A percentile compares a stretch with the other conserved stretches of the same genome.
Conservation (phyloP, 352 stramenopile genomes). For the Phytophthora podocarpi region DNA sequence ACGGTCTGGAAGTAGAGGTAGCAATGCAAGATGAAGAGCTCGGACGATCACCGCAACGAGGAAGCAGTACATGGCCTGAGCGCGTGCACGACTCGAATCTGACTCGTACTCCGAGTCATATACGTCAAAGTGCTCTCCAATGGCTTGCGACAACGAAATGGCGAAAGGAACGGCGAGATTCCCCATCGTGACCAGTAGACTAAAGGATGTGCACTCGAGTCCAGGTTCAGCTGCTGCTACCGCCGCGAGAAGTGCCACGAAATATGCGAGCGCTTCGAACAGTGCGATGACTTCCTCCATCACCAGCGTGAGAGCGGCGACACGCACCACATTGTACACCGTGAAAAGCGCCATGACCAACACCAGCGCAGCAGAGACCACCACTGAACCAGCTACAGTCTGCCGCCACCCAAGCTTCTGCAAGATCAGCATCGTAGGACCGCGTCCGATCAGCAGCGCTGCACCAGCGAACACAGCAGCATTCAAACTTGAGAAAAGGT, state of each 20-base stretch:
- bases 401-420: slow-evolving; percentile 41
- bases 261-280: slow-evolving; percentile 63
- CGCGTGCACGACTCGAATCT: slow-evolving; percentile 48
- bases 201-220: slow-evolving; percentile 55
- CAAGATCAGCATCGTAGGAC: slow-evolving; percentile 23
- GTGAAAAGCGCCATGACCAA: slow-evolving; percentile 56
- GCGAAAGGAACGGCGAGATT: slow-evolving; percentile 64
- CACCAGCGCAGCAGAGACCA: slow-evolving; percentile 41
- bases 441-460: slow-evolving; percentile 31
- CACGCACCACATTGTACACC: slow-evolving; percentile 63
- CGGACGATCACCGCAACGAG: slow-evolving; percentile 49
- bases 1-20: slow-evolving; percentile 53
- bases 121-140: slow-evolving; percentile 66
- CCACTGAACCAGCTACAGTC: slow-evolving; percentile 38
- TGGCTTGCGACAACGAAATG: slow-evolving; percentile 63
- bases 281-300: slow-evolving; percentile 55
- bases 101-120: slow-evolving; percentile 57
- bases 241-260: slow-evolving; percentile 50
- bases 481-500: slow-evolving; percentile 53
- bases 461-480: slow-evolving; percentile 45
- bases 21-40: slow-evolving; percentile 29
- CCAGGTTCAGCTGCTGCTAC: slow-evolving; percentile 54
- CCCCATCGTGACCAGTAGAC: slow-evolving; percentile 51
- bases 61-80: slow-evolving; percentile 54
- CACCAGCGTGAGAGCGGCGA: slow-evolving; percentile 44